Evolutionary conservation across 1,139 yeast species (phyloP).

Genomic region (Taphrina populina): DNA sequence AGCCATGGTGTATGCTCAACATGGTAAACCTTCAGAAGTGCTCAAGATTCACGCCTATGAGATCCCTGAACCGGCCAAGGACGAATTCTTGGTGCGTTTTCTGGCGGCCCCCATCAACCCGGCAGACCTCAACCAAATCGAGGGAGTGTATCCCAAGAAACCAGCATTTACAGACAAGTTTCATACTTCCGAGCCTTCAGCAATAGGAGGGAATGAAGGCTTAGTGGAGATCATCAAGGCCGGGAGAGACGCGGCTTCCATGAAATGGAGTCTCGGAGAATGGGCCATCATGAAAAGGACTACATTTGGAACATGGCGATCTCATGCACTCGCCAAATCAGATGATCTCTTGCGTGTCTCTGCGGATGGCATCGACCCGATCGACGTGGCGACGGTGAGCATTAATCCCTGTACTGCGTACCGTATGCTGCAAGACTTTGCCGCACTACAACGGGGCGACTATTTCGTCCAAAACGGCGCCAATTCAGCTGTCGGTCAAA

Average conservation of each 20-base stretch:
- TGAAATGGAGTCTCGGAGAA: constrained; percentile 64
- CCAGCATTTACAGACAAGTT: constrained; percentile 60
- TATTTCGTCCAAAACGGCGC: constrained; percentile 98
- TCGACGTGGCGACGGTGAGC: constrained; percentile 80
- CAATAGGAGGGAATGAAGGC: constrained; percentile 93
- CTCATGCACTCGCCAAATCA: constrained; percentile 56
- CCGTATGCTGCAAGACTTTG: constrained; percentile 76
- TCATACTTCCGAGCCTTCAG: constrained; percentile 59
- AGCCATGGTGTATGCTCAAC: constrained; percentile 33
- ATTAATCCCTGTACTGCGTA: constrained; percentile 94
- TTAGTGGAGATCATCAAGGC: constrained; percentile 75
- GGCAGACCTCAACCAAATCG: constrained; percentile 83
- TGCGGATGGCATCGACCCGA: constrained; percentile 43
- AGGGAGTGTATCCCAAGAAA: constrained; percentile 89
- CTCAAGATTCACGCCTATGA: constrained; percentile 22
- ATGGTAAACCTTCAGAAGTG: constrained; percentile 36
- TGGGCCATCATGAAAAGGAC: constrained; percentile 87
- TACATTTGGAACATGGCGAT: constrained; percentile 93
- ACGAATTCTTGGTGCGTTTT: constrained; percentile 42
- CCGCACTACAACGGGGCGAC: constrained; percentile 65
- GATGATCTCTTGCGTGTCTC: constrained; percentile 52
- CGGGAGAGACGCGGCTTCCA: constrained; percentile 66
- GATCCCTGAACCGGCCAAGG: constrained; percentile 15
- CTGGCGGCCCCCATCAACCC: constrained; percentile 93
- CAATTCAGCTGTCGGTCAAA: constrained; percentile 92